Conservation (phyloP, 352 stramenopile species). For the Phytophthora hibernalis region DNA sequence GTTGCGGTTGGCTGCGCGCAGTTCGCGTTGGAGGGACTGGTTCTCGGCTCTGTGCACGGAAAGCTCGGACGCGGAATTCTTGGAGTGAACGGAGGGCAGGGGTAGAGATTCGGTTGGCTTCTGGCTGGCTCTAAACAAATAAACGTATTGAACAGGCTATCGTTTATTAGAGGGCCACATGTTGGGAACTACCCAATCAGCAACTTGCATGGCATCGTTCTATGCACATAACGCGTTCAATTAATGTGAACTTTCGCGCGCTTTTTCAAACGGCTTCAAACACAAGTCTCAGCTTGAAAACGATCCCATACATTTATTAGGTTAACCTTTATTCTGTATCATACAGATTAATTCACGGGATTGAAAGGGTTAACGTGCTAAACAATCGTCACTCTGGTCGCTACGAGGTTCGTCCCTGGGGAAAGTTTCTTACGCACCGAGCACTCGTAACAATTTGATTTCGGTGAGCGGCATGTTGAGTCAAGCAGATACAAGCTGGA, state of each 20-base stretch:
- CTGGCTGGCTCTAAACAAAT: conserved; percentile 1
- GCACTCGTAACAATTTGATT: too few species aligned
- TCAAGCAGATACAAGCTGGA: too few species aligned
- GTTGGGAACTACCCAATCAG: conserved; percentile 17
- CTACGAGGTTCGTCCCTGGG: too few species aligned
- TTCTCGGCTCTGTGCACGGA: conserved; percentile 8
- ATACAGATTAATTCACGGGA: conserved; percentile 19
- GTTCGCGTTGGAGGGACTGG: conserved; percentile 1
- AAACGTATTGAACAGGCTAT: conserved; percentile 10
- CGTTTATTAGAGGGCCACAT: conserved; percentile 14
- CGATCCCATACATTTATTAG: conserved; percentile 12
- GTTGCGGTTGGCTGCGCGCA: conserved; percentile 5
- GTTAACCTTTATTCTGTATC: conserved; percentile 17
- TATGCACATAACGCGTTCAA: conserved; percentile 5
- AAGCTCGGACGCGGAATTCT: too few species aligned
- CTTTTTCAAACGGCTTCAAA: conserved; percentile 16
- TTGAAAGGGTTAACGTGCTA: conserved; percentile 18
- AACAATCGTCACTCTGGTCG: too few species aligned
- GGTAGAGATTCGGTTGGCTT: too few species aligned
- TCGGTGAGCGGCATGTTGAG: too few species aligned
- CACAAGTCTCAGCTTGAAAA: conserved; percentile 16
- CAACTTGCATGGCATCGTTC: conserved; percentile 7
- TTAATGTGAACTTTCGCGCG: conserved; percentile 24
- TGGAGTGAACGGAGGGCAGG: too few species aligned
- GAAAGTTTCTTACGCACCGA: too few species aligned